Evolutionary conservation across 805 yeast species (phyloP).

Genomic region (Candida easanensis): DNA sequence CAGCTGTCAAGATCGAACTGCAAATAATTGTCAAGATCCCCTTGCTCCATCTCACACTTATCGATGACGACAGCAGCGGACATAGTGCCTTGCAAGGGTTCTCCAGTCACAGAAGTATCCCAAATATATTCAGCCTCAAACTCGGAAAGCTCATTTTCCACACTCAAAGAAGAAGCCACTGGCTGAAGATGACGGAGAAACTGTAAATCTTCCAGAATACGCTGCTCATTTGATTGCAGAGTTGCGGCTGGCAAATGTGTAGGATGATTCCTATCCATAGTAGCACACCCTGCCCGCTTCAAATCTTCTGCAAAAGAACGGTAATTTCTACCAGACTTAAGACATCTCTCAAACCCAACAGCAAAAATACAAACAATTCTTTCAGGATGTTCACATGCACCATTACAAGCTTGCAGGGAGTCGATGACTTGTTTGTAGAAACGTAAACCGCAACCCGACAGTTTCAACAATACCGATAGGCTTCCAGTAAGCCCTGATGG

Average conservation of each 20-base stretch:
- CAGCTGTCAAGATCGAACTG: slow-evolving; percentile 23
- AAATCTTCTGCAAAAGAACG: neutral
- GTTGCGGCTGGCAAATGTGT: no score
- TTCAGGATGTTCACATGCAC: no score
- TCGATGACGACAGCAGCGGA: slow-evolving; percentile 17
- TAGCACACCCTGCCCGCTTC: no score
- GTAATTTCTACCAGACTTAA: no score
- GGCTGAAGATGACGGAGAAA: slow-evolving; percentile 12
- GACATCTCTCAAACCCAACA: no score
- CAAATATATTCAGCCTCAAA: slow-evolving; percentile 17
- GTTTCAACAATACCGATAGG: no score
- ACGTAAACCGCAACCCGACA: no score
- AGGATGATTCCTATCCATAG: no score
- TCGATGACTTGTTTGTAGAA: no score
- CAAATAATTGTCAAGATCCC: slow-evolving; percentile 17
- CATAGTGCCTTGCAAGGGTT: neutral
- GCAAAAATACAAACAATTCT: no score
- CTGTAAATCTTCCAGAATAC: slow-evolving; percentile 11
- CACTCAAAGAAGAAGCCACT: slow-evolving; percentile 15
- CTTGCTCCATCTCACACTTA: slow-evolving; percentile 19
- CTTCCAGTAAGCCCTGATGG: no score
- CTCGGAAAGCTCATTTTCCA: slow-evolving; percentile 15
- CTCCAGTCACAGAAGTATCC: slow-evolving; percentile 8
- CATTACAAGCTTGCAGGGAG: no score
- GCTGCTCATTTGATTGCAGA: slow-evolving; percentile 9